Conservation (phyloP, 352 stramenopile genomes). For the Phytopythium litorale region DNA sequence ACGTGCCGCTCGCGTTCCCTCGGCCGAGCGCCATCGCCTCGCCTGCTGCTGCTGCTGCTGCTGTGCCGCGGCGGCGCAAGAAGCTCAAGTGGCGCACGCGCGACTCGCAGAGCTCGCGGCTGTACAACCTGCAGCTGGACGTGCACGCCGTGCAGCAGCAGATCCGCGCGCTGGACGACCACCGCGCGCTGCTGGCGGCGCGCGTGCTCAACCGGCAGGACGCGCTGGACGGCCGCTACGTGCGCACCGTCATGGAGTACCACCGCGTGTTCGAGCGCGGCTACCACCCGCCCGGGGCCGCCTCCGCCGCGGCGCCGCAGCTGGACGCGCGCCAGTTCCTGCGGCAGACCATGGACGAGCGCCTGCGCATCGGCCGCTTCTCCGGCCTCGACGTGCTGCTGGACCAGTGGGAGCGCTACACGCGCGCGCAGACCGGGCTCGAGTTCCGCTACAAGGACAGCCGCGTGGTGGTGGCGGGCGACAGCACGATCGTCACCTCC, state of each 20-base stretch:
- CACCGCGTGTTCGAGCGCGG: conserved; percentile 53
- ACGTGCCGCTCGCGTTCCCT: background rate
- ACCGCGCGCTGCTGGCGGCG: conserved; percentile 23
- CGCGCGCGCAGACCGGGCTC: conserved; percentile 27
- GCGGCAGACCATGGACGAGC: conserved; percentile 36
- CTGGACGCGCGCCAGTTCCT: conserved; percentile 35
- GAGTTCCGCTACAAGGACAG: conserved; percentile 35
- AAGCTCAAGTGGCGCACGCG: conserved; percentile 57
- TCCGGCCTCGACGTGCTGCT: conserved; percentile 38
- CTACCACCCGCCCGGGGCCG: conserved; percentile 18
- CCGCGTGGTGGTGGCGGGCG: conserved; percentile 14
- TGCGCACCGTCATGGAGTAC: conserved; percentile 50
- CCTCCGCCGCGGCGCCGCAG: conserved; percentile 1
- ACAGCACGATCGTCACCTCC: conserved; percentile 30
- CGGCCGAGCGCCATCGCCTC: too few species aligned
- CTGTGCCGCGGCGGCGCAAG: conserved; percentile 7
- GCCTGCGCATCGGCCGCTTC: conserved; percentile 40
- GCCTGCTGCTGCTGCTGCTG: too few species aligned
- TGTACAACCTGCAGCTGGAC: conserved; percentile 61
- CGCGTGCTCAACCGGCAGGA: conserved; percentile 36
- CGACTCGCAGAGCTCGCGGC: conserved; percentile 45
- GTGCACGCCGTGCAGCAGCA: conserved; percentile 40
- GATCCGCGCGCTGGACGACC: conserved; percentile 31
- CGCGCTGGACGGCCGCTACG: conserved; percentile 37
- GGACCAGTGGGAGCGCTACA: conserved; percentile 51